A percentile compares a stretch with the other conserved stretches of the same genome.
phyloP scores from a whole-genome alignment of 1,284 basidiomycete genomes.

The Gymnopus androsaceus region DNA sequence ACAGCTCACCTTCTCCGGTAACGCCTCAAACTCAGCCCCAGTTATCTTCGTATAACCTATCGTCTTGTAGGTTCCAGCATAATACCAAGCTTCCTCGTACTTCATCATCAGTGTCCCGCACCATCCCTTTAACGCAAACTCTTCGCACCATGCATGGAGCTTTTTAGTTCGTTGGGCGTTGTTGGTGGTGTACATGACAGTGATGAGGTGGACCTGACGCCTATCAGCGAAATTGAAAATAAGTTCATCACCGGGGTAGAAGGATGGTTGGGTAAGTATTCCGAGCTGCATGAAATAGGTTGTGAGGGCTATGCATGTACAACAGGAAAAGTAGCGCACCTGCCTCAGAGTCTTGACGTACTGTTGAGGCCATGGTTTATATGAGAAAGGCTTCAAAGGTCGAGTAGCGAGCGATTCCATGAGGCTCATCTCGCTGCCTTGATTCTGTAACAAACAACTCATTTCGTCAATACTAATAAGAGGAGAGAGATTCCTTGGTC shows the following conservation, averaged over 20 bases:
- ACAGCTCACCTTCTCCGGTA: not conserved
- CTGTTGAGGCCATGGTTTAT: not conserved
- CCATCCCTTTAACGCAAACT: not conserved
- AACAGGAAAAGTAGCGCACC: not conserved
- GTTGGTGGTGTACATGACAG: not conserved
- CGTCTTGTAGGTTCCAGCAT: not conserved
- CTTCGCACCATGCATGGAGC: not conserved
- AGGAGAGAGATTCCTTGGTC: not conserved
- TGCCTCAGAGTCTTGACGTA: not conserved
- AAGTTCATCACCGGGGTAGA: not conserved
- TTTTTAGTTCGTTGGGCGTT: not conserved
- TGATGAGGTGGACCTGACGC: not conserved
- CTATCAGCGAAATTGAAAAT: not conserved
- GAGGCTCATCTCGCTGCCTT: not conserved
- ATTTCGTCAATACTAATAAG: not conserved
- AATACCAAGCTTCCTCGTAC: not conserved
- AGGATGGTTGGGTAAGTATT: not conserved
- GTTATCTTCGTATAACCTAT: not conserved
- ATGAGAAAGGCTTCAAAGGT: not conserved
- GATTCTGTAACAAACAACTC: no score
- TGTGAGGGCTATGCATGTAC: not conserved
- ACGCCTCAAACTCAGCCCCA: not conserved
- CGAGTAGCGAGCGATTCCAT: not conserved
- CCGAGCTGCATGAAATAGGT: not conserved
- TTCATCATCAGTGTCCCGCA: not conserved